phyloP scores from a whole-genome alignment of 208 protist genomes.

The Perkinsela sp. region DNA sequence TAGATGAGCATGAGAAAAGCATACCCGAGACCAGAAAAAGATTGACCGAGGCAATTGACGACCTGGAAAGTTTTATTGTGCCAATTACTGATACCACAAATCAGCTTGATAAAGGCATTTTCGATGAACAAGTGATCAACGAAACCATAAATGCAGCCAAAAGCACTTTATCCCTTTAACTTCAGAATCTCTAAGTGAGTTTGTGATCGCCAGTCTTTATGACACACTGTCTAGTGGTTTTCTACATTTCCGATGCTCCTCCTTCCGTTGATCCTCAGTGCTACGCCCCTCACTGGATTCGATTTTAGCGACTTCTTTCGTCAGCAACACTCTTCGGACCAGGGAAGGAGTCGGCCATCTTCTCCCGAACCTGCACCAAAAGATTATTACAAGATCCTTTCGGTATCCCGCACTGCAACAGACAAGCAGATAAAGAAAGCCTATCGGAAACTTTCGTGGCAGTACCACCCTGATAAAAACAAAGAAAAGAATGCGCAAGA shows the following conservation, averaged over 20 bases:
- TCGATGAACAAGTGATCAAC: too few relatives aligned
- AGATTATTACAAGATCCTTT: conserved; percentile 13
- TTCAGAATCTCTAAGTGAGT: too few relatives aligned
- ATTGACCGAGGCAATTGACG: neutral
- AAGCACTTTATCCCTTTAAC: too few relatives aligned
- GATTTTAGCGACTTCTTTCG: neutral
- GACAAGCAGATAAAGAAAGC: conserved; percentile 13
- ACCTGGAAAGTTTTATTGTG: neutral
- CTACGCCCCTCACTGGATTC: neutral
- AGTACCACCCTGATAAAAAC: conserved; percentile 13
- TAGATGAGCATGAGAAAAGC: neutral
- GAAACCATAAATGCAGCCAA: too few relatives aligned
- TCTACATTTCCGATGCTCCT: neutral
- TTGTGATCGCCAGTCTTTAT: too few relatives aligned
- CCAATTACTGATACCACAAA: too few relatives aligned
- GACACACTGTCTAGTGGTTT: too few relatives aligned
- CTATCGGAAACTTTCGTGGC: conserved; percentile 10
- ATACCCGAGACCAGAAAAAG: neutral
- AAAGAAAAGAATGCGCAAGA: conserved; percentile 7
- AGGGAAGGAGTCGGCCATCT: neutral
- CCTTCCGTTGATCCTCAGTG: neutral
- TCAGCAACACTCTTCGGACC: neutral
- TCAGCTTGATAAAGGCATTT: too few relatives aligned
- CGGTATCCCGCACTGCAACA: conserved; percentile 6
- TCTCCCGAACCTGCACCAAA: neutral